Evolutionary conservation across 345 rosid genomes (phyloP).

Genomic region (Salix viminalis): DNA sequence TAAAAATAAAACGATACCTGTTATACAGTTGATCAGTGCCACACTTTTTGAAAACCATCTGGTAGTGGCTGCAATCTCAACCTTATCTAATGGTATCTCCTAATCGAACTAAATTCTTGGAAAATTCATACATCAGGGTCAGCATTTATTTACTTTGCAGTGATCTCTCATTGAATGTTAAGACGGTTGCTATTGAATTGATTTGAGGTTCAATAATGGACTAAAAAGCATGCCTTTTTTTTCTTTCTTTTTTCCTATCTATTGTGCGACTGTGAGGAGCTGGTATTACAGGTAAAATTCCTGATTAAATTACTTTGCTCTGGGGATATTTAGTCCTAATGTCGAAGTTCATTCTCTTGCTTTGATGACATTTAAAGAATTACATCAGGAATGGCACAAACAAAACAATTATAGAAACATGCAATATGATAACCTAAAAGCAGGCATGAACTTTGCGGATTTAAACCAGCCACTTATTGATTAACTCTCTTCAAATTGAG

Average conservation of each 20-base stretch:
- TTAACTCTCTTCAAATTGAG: background rate
- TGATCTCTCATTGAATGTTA: background rate
- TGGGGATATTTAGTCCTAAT: background rate
- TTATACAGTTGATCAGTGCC: background rate
- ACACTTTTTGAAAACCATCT: background rate
- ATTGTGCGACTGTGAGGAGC: background rate
- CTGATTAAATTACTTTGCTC: background rate
- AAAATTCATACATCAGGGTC: background rate
- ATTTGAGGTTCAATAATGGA: background rate
- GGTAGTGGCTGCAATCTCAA: background rate
- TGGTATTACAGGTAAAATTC: background rate
- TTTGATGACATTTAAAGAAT: background rate
- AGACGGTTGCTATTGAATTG: background rate
- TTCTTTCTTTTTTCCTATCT: background rate
- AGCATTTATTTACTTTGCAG: no score
- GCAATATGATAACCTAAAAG: background rate
- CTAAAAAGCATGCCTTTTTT: background rate
- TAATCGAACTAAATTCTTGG: background rate
- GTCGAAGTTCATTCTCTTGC: background rate
- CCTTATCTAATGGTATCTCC: background rate
- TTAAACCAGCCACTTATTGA: background rate
- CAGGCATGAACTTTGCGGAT: background rate
- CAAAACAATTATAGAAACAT: background rate
- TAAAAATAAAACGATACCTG: background rate
- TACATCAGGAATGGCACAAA: background rate